A percentile compares a stretch with the other conserved stretches of the same genome.
These are phyloP conservation scores for Lactarius sanguifluus DNA, from an alignment of 768 basidiomycete genomes.

Conservation along the genomic window DNA sequence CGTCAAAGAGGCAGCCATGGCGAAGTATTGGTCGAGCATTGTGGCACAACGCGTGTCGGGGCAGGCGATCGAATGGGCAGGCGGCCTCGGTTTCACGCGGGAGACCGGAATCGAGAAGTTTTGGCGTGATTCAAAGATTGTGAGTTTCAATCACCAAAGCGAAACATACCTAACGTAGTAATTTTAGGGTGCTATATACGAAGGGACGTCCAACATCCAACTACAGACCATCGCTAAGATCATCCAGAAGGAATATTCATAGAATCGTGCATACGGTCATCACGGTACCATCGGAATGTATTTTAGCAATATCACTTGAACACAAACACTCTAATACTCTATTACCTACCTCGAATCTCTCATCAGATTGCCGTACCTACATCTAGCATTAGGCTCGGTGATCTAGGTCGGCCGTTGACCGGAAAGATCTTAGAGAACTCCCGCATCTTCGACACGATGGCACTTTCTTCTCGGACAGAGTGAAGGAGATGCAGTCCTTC, in stretches of 20 bases:
- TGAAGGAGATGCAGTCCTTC: background rate
- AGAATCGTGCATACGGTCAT: slow-evolving; percentile 17
- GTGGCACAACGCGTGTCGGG: slow-evolving; percentile 89
- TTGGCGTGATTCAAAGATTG: slow-evolving; percentile 96
- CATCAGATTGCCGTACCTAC: background rate
- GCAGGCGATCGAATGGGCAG: slow-evolving; percentile 93
- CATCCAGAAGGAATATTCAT: slow-evolving; percentile 83
- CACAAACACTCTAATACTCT: background rate
- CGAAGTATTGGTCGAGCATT: slow-evolving; percentile 88
- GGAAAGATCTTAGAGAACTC: slow-evolving; percentile 42
- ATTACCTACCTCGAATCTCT: background rate
- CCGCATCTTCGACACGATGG: no score
- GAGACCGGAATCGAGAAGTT: slow-evolving; percentile 96
- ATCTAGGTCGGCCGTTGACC: slow-evolving; percentile 41
- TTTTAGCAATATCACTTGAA: slow-evolving; percentile 1
- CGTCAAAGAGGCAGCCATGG: slow-evolving; percentile 96
- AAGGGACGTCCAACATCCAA: slow-evolving; percentile 98
- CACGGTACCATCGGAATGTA: background rate
- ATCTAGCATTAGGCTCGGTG: background rate
- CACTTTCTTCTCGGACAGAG: no score
- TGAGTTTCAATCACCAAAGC: slow-evolving; percentile 40
- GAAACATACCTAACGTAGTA: background rate
- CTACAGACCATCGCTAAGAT: slow-evolving; percentile 93
- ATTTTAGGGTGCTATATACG: slow-evolving; percentile 80
- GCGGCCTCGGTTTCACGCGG: slow-evolving; percentile 88